Base-by-base conservation (phyloP, 371 early-diverging fungal species). In the Mortierella sp. region DNA sequence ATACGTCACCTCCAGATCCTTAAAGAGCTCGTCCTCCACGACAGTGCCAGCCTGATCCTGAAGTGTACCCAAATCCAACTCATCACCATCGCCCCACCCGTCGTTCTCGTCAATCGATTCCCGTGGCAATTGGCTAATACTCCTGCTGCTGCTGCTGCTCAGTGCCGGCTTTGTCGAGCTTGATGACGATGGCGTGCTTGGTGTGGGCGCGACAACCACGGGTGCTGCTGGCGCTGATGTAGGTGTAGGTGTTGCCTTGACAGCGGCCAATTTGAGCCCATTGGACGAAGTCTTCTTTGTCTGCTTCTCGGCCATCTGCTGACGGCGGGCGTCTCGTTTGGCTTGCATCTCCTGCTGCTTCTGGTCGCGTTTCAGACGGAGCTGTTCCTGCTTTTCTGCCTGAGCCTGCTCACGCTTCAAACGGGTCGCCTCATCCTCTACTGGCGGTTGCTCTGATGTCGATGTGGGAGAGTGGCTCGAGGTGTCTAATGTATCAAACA, bases 311-410 rank as follows among this genome's bases (percentile, higher is more conserved):
- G 86, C 82, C 71, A 85, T 21, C 65, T 85, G 86, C 6, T 74
- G 79, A 48, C 80, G 79, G 3, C 86, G 76, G 2, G 86, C 86
- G 31, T 85, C 86, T n/a, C 86, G 79, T 60, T 85, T 85, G 2
- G 82, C 86, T 54, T 77, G 78, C 80, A 85, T 81, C 52, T 81
- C 86, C 52, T 85, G 82, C 54, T 85, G 86, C 75, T 85, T 85
- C 24, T 85, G 86, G 28, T 85, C 86, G 16, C 86, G 82, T 68
- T 85, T 85, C 70, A 60, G 52, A 0, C 80, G 76, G 16, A 85
- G 70, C 31, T 81, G 82, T 38, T 85, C 86, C 54, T 85, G 82
- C 58, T 81, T 81, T 44, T 85, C 80, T 14, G 77, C 75, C 42
- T 75, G 79, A 55, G 76, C 86, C 42, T 73, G 63, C 63, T 85